phyloP scores from a whole-genome alignment of 352 stramenopile species.

The Phytophthora niederhauseri region DNA sequence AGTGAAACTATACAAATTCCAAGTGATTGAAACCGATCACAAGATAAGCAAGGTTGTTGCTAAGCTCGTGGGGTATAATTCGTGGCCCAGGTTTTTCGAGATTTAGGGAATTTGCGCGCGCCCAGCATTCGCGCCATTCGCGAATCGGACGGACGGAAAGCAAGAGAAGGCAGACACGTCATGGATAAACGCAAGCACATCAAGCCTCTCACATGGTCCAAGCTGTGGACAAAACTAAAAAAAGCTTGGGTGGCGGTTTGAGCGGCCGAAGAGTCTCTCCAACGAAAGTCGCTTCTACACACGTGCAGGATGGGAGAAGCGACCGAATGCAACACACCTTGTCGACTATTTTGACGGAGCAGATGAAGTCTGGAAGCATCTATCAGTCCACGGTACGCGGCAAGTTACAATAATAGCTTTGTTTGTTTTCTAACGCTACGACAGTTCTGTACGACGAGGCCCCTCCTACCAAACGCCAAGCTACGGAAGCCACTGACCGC shows the following conservation, averaged over 20 bases:
- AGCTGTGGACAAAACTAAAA: slow-evolving; percentile 14
- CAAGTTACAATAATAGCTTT: too few relatives aligned
- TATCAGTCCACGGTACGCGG: slow-evolving; percentile 5
- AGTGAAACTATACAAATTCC: too few relatives aligned
- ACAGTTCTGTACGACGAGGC: too few relatives aligned
- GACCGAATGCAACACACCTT: slow-evolving; percentile 7
- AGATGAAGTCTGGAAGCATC: slow-evolving; percentile 16
- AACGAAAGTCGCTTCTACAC: slow-evolving; percentile 10
- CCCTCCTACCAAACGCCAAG: too few relatives aligned
- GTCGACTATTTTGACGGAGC: slow-evolving; percentile 11
- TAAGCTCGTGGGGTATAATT: too few relatives aligned
- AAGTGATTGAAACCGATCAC: too few relatives aligned
- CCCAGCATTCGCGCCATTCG: slow-evolving; percentile 12
- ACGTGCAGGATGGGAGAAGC: slow-evolving; percentile 5
- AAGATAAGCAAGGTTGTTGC: too few relatives aligned
- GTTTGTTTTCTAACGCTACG: too few relatives aligned
- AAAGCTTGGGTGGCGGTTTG: slow-evolving; percentile 13
- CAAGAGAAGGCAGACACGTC: not conserved
- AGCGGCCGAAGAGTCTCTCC: slow-evolving; percentile 2
- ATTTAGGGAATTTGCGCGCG: slow-evolving; percentile 5
- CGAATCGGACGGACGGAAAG: slow-evolving; percentile 7
- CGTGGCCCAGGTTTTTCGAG: too few relatives aligned
- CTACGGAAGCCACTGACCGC: too few relatives aligned
- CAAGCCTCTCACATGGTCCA: not conserved
- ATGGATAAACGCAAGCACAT: slow-evolving; percentile 4